Base-by-base conservation (phyloP, 179 eudicot genomes). In the Carnegiea gigantea region DNA sequence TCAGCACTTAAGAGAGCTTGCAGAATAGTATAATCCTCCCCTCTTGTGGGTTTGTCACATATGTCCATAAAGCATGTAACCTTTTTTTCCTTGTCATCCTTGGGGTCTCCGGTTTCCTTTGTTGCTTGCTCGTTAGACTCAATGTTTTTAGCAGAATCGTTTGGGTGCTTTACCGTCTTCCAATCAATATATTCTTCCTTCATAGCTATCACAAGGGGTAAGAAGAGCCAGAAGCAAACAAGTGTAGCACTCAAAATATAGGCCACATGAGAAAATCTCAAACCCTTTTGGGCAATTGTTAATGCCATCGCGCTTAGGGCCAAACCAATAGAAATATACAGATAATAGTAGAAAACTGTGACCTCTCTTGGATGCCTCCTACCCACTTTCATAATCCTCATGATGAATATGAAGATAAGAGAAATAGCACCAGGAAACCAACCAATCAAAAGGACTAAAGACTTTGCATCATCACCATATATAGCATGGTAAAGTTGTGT, bases 391-490 rank as follows among this genome's bases (percentile, higher is more conserved):
- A 87, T 81, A 14, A 76, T 75, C 23, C 85, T 70, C 78, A 87
- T 83, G 0, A 82, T 82, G 1, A 62, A 75, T 18, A 87, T 18
- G 75, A 87, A 82, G 4, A 68, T 48, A 0, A 85, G 15, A 5
- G 89, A 87, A 57, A 87, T 73, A 14, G 64, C 82, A 15, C 87
- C 86, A 15, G 89, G 89, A 48, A 87, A 72, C 89, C 87, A 87
- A 54, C 80, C 89, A 46, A 87, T 87, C 1, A 87, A 77, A 5
- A 85, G 81, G 15, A 87, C 85, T 28, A 87, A 75, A 15, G 88
- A 79, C 17, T 78, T 80, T 0, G 88, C 70, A 24, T 87, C 33
- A 51, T 81, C 83, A 7, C 88, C 89, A 49, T 87, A 87, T 6
- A 87, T 81, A 15, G 89, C 86, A 12, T 76, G 60, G 81, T 87